These are phyloP conservation scores for Castanospermum australe DNA, from an alignment of 306 rosid species.

Conservation along the genomic window DNA sequence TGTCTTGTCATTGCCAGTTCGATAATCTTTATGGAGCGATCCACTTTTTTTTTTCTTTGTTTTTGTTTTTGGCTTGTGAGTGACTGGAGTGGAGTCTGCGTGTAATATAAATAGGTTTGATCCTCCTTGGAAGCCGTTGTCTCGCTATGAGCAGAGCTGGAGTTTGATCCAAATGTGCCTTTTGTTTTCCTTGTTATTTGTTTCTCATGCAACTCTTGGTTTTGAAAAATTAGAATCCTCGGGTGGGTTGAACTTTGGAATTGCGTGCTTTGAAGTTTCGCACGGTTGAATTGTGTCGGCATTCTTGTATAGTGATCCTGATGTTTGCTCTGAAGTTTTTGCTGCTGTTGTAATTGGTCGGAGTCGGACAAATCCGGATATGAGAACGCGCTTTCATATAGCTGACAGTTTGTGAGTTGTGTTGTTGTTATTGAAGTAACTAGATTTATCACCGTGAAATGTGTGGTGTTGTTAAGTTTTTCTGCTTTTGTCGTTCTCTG, in stretches of 20 bases:
- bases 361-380: neutral
- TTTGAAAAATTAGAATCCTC: neutral
- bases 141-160: neutral
- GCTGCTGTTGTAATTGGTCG: neutral
- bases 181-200: neutral
- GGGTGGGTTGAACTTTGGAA: neutral
- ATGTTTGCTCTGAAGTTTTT: neutral
- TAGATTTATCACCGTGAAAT: neutral
- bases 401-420: neutral
- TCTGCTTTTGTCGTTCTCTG: neutral
- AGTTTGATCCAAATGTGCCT: constrained; percentile 1
- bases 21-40: neutral
- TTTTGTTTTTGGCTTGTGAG: neutral
- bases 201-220: neutral
- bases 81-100: constrained; percentile 12
- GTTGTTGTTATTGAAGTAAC: neutral
- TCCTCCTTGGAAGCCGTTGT: neutral
- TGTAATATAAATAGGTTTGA: constrained; percentile 1
- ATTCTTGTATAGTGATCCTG: neutral
- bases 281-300: neutral
- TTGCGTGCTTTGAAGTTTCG: neutral
- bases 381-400: neutral
- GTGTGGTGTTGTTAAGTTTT: neutral
- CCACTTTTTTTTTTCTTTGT: neutral
- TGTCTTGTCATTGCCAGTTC: constrained; percentile 1